Evolutionary conservation across 768 basidiomycete species (phyloP).

Genomic region (Mycena rebaudengoi): DNA sequence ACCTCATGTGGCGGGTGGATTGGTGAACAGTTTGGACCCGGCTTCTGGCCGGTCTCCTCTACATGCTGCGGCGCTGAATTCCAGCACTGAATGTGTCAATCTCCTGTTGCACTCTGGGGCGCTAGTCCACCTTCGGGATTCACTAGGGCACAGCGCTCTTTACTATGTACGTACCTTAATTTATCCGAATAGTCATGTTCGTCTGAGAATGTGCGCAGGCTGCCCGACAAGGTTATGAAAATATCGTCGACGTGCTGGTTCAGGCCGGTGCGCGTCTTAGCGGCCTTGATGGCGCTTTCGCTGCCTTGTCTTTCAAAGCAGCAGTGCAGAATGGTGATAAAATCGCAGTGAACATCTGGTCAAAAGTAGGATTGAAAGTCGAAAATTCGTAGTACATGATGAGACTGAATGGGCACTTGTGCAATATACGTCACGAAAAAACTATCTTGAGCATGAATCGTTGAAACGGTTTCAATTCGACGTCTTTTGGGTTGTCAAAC

Average conservation of each 20-base stretch:
- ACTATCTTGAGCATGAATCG: no score
- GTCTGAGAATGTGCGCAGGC: constrained; percentile 55
- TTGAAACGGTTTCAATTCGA: no score
- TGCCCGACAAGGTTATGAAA: constrained; percentile 72
- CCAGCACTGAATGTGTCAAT: constrained; percentile 53
- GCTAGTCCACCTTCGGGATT: constrained; percentile 83
- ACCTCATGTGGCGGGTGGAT: constrained; percentile 64
- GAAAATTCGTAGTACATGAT: background rate
- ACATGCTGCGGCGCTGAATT: constrained; percentile 81
- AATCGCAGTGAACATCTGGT: constrained; percentile 59
- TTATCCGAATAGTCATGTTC: constrained; percentile 1
- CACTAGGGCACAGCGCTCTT: constrained; percentile 82
- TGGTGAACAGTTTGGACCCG: constrained; percentile 76
- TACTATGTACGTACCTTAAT: constrained; percentile 72
- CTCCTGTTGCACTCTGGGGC: constrained; percentile 77
- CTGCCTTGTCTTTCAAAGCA: constrained; percentile 51
- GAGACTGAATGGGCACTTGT: no score
- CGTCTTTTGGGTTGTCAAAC: background rate
- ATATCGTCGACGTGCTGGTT: constrained; percentile 69
- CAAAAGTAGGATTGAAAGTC: constrained; percentile 54
- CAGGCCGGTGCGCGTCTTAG: constrained; percentile 80
- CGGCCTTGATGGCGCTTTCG: constrained; percentile 72
- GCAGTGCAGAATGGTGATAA: constrained; percentile 51
- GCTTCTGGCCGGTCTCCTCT: constrained; percentile 80
- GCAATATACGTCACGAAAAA: no score